Conservation (phyloP, 352 stramenopile species). For the Phytophthora lateralis region DNA sequence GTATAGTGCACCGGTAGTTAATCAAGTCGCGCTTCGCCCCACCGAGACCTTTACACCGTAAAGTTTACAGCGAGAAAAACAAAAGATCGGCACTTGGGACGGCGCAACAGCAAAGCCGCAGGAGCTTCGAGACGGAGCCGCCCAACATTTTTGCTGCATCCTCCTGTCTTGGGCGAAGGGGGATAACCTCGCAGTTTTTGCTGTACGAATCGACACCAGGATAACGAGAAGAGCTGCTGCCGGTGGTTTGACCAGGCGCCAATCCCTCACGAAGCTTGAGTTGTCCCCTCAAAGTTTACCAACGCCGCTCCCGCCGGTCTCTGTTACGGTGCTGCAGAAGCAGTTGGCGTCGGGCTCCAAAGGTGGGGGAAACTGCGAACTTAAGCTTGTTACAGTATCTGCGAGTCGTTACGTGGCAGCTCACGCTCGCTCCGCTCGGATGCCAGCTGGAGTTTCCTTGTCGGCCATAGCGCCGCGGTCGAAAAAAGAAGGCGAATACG, state of each 20-base stretch:
- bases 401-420: slow-evolving; percentile 29
- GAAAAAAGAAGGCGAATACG: slow-evolving; percentile 35
- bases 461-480: slow-evolving; percentile 16
- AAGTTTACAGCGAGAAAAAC: slow-evolving; percentile 27
- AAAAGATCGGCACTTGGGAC: slow-evolving; percentile 17
- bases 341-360: slow-evolving; percentile 20
- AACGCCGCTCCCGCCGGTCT: slow-evolving; percentile 16
- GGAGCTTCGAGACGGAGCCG: slow-evolving; percentile 20
- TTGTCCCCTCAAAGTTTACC: no score
- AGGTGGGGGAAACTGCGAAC: slow-evolving; percentile 19
- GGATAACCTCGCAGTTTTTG: slow-evolving; percentile 31
- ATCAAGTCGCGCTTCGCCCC: slow-evolving; percentile 12
- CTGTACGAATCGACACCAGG: slow-evolving; percentile 26
- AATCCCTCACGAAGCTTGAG: background rate
- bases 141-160: slow-evolving; percentile 27
- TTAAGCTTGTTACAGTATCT: background rate
- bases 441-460: slow-evolving; percentile 22
- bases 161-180: slow-evolving; percentile 16
- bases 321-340: slow-evolving; percentile 25
- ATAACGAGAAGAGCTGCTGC: slow-evolving; percentile 29
- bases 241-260: background rate
- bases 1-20: slow-evolving; percentile 5
- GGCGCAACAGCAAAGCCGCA: slow-evolving; percentile 19
- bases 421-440: slow-evolving; percentile 8
- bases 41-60: slow-evolving; percentile 7